A percentile compares a stretch with the other conserved stretches of the same genome.
Evolutionary conservation across 257 asterid genomes (phyloP).

Genomic region (Oldenlandia corymbosa): DNA sequence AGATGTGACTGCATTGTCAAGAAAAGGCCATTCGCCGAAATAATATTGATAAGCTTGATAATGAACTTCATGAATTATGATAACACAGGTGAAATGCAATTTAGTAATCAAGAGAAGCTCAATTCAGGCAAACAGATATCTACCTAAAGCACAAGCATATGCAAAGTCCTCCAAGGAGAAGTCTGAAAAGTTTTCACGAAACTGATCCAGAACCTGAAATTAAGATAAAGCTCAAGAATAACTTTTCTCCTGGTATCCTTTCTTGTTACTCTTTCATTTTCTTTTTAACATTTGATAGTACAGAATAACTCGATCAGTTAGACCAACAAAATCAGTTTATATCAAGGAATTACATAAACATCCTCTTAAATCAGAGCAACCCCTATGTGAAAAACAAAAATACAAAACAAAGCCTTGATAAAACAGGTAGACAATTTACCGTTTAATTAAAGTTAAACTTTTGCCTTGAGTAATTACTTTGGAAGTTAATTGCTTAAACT

Average conservation of each 20-base stretch:
- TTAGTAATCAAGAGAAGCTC: not conserved
- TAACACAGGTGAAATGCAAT: too few relatives aligned
- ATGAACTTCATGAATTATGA: too few relatives aligned
- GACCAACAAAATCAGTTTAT: not conserved
- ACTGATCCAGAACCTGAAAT: constrained; percentile 40
- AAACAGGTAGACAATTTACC: too few relatives aligned
- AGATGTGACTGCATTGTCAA: constrained; percentile 51
- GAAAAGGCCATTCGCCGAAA: not conserved
- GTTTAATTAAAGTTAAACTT: too few relatives aligned
- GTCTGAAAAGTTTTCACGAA: constrained; percentile 30
- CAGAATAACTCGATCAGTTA: not conserved
- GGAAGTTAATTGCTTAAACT: not conserved
- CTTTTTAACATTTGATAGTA: not conserved
- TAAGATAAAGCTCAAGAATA: not conserved
- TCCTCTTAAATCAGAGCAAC: too few relatives aligned
- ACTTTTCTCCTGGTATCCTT: not conserved
- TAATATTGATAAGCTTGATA: not conserved
- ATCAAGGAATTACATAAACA: not conserved
- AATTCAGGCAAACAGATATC: not conserved
- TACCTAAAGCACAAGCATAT: constrained; percentile 61
- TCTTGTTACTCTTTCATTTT: not conserved
- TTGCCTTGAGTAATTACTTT: not conserved
- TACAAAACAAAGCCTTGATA: too few relatives aligned
- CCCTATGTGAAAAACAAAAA: too few relatives aligned
- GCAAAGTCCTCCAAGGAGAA: constrained; percentile 47